phyloP scores from a whole-genome alignment of 371 early-diverging fungal species.

The Apophysomyces ossiformis region DNA sequence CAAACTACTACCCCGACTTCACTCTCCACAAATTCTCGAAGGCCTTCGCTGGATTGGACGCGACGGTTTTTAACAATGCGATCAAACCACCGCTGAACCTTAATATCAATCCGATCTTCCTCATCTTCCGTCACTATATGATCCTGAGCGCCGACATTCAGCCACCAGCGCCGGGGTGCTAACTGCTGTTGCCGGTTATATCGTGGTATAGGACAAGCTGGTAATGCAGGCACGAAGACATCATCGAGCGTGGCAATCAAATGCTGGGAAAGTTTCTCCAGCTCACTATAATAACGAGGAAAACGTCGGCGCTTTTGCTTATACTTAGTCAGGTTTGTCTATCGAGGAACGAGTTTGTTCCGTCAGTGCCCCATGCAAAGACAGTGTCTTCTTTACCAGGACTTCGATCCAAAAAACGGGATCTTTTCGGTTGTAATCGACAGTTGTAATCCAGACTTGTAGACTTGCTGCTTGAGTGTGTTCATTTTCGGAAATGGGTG shows the following conservation, averaged over 20 bases:
- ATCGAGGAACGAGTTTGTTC: slow-evolving; percentile 2
- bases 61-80: slow-evolving; percentile 41
- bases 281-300: slow-evolving; percentile 50
- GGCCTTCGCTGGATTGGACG: slow-evolving; percentile 37
- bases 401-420: slow-evolving; percentile 57
- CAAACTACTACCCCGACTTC: slow-evolving; percentile 47
- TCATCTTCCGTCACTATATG: slow-evolving; percentile 1
- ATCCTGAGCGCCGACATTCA: slow-evolving; percentile 18
- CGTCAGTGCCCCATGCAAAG: background rate
- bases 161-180: slow-evolving; percentile 44
- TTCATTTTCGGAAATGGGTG: background rate
- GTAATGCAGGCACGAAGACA: slow-evolving; percentile 41
- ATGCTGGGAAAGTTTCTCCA: slow-evolving; percentile 37
- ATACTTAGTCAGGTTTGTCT: slow-evolving; percentile 47
- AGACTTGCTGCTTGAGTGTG: background rate
- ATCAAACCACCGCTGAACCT: slow-evolving; percentile 45
- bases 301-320: slow-evolving; percentile 45
- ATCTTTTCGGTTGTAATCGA: slow-evolving; percentile 51
- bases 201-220: slow-evolving; percentile 40
- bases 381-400: slow-evolving; percentile 25
- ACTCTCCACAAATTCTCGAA: slow-evolving; percentile 53
- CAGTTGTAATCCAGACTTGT: slow-evolving; percentile 36
- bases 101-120: slow-evolving; percentile 19
- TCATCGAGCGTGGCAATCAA: slow-evolving; percentile 40
- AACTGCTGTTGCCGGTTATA: slow-evolving; percentile 36